Conservation (phyloP, 176 grass and related monocot species). For the Leersia perrieri region DNA sequence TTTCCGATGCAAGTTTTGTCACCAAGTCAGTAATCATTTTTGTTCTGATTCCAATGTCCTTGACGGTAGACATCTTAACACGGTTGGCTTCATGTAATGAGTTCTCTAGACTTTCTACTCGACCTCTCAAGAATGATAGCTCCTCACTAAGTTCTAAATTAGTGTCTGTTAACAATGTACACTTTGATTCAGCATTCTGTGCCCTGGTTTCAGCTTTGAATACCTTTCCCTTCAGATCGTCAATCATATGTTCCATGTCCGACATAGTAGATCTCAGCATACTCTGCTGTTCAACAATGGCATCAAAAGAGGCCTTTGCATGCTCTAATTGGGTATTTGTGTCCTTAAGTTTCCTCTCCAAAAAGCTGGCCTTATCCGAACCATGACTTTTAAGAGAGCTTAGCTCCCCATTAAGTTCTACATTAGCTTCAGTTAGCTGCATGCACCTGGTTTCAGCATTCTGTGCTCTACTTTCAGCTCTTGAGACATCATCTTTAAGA, state of each 20-base stretch:
- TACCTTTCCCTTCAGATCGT: constrained; percentile 77
- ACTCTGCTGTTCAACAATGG: constrained; percentile 71
- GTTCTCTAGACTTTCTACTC: constrained; percentile 59
- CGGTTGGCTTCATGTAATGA: constrained; percentile 62
- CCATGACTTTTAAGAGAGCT: constrained; percentile 43
- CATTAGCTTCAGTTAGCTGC: constrained; percentile 52
- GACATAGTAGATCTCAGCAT: constrained; percentile 63
- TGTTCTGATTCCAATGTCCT: constrained; percentile 74
- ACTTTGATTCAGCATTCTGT: constrained; percentile 72
- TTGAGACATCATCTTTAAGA: constrained; percentile 56
- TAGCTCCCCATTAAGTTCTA: constrained; percentile 57
- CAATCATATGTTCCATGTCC: constrained; percentile 89
- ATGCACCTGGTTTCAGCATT: constrained; percentile 66
- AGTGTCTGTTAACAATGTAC: constrained; percentile 60
- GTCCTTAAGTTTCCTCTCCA: constrained; percentile 68
- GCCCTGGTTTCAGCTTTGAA: constrained; percentile 80
- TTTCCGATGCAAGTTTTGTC: constrained; percentile 76
- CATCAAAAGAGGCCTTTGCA: constrained; percentile 81
- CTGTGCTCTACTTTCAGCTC: constrained; percentile 65
- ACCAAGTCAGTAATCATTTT: constrained; percentile 80
- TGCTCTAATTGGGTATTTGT: constrained; percentile 77
- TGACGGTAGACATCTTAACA: constrained; percentile 57
- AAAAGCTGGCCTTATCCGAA: constrained; percentile 50
- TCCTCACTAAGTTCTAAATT: constrained; percentile 92
- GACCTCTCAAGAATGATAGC: constrained; percentile 64